A percentile compares a stretch with the other conserved stretches of the same genome.
These are phyloP conservation scores for Thelephora ganbajun DNA, from an alignment of 768 basidiomycete species.

Conservation along the genomic window DNA sequence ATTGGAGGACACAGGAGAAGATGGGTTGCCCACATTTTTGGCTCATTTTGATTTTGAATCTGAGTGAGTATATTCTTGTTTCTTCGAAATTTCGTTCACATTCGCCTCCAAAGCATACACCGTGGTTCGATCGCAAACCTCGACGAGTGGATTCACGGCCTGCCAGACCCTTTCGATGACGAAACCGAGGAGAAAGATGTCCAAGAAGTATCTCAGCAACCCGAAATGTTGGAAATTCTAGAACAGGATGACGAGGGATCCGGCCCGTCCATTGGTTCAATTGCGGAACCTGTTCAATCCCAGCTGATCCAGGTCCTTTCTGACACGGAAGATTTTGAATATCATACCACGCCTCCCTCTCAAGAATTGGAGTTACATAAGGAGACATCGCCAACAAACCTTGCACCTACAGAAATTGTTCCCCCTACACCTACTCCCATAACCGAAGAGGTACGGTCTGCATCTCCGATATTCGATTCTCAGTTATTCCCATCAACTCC, in stretches of 20 bases:
- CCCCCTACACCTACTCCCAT: not conserved
- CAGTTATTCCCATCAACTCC: not conserved
- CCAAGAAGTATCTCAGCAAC: not conserved
- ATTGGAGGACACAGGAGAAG: conserved; percentile 24
- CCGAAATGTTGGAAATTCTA: not conserved
- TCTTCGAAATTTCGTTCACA: not conserved
- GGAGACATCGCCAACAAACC: not conserved
- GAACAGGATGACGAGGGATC: not conserved
- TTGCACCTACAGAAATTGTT: not conserved
- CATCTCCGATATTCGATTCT: not conserved
- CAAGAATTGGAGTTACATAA: not conserved
- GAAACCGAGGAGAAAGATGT: not conserved
- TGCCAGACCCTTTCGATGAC: not conserved
- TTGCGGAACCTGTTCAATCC: too few species aligned
- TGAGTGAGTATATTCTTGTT: not conserved
- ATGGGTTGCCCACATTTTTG: conserved; percentile 20
- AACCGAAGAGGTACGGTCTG: not conserved
- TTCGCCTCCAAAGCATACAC: not conserved
- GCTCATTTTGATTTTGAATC: not conserved
- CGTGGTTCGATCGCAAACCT: not conserved
- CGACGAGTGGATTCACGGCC: not conserved
- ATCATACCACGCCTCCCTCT: not conserved
- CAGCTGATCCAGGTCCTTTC: too few species aligned
- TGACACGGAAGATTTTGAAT: not conserved
- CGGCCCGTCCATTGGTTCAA: too few species aligned